A percentile compares a stretch with the other conserved stretches of the same genome.
phyloP scores from a whole-genome alignment of 106 monocot genomes.

The Dioscorea zingiberensis region DNA sequence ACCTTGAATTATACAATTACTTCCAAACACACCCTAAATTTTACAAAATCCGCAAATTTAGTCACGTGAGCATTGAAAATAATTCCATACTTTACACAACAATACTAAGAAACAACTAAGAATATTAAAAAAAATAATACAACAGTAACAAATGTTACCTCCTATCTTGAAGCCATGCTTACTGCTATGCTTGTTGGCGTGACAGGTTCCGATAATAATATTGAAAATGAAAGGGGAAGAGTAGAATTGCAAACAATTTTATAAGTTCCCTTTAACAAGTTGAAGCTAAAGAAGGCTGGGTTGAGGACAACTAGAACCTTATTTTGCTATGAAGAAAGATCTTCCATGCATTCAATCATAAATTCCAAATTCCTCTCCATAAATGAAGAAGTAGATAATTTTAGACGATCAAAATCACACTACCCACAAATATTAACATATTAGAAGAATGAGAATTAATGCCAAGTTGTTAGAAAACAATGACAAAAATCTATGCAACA shows the following conservation, averaged over 20 bases:
- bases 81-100: no score
- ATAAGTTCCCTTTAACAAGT: no score
- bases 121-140: not conserved
- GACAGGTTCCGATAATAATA: conserved; percentile 87
- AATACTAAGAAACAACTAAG: not conserved
- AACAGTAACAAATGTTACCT: conserved; percentile 31
- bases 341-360: conserved; percentile 98
- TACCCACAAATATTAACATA: conserved; percentile 16
- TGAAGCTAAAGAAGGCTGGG: not conserved
- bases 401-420: conserved; percentile 92
- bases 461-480: not conserved
- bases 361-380: conserved; percentile 98
- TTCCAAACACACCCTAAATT: no score
- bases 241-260: no score
- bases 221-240: conserved; percentile 59
- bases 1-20: no score
- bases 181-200: conserved; percentile 91
- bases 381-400: conserved; percentile 78
- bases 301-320: conserved; percentile 43
- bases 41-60: no score
- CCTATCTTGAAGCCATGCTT: conserved; percentile 88
- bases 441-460: not conserved
- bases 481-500: not conserved
- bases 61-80: no score
- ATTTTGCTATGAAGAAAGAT: conserved; percentile 87